Evolutionary conservation across 352 stramenopile species (phyloP), one percentile per base, ranked within the genome.

Genomic region (Phytophthora sojae): DNA sequence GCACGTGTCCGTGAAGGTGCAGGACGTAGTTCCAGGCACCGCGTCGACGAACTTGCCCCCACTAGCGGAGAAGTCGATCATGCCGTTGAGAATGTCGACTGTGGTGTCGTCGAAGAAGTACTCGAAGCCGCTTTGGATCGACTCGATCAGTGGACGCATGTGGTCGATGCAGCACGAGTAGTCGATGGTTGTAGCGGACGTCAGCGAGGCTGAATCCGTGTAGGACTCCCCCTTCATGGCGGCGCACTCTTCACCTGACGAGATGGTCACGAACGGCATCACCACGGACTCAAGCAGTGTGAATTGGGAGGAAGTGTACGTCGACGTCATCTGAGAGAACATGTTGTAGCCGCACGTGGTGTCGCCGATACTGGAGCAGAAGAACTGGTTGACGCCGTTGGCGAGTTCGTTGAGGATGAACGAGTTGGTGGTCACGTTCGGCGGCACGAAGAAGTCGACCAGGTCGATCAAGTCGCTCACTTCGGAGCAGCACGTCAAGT

Each of bases 381-480:
- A 75, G 49, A 85, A 83, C 50, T 80, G 61, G 61, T 89, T 79
- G 17, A 86, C 51, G 5, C 79, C 79, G 61, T 89, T 75, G 14
- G 85, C 56, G 14, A 86, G 62, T 19, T 89, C 74, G 29, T 76
- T 85, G 17, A 86, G 51, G 6, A 89, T 11, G 56, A 86, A 89
- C 53, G 70, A 80, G 37, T 82, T 61, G 14, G 63, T 76, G 12
- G 57, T 78, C 50, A 76, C 58, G 47, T 80, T 75, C 12, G 81
- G 39, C 17, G 81, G 78, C 15, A 89, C 76, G 57, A 89, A 67
- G 23, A 86, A 63, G 50, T 82, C 69, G 17, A 85, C 17, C 25
- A 86, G 51, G 49, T 89, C 81, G 45, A 89, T 47, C 32, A 81
- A 52, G 37, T 89, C 78, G 52, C 78, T 79, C 17, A 89, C 54